A percentile compares a stretch with the other conserved stretches of the same genome.
phyloP scores from a whole-genome alignment of 371 early-diverging fungal genomes.

The Conidiobolus incongruus region DNA sequence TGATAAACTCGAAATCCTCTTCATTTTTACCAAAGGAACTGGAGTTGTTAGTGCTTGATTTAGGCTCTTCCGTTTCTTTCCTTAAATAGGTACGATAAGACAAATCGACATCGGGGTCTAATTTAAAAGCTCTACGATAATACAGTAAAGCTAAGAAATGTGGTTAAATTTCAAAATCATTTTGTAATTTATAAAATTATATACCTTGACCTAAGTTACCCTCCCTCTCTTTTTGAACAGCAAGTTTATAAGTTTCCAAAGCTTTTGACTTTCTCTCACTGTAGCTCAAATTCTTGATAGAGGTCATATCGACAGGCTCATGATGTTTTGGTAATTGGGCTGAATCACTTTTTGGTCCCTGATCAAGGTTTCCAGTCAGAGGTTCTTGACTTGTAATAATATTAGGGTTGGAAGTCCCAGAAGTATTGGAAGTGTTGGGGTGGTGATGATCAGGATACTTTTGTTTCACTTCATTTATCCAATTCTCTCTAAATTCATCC shows the following conservation, averaged over 20 bases:
- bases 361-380: conserved; percentile 5
- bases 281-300: neutral
- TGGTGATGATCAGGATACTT: neutral
- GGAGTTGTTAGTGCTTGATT: neutral
- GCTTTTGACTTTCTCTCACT: conserved; percentile 6
- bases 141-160: conserved; percentile 15
- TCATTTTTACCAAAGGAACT: neutral
- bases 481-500: conserved; percentile 18
- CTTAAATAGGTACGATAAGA: conserved; percentile 16
- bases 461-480: conserved; percentile 16
- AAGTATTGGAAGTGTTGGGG: neutral
- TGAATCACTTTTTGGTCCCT: neutral
- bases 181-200: neutral
- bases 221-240: conserved; percentile 20
- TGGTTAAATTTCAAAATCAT: neutral
- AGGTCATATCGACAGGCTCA: neutral
- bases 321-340: neutral
- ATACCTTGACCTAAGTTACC: conserved; percentile 24
- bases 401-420: conserved; percentile 5
- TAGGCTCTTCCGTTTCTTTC: neutral
- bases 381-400: neutral
- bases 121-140: conserved; percentile 24
- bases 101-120: conserved; percentile 20
- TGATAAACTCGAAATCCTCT: conserved; percentile 4
- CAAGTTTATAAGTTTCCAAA: conserved; percentile 19